Evolutionary conservation across 495 filamentous ascomycete species (phyloP).

Genomic region (Astrothelium subdiscretum): DNA sequence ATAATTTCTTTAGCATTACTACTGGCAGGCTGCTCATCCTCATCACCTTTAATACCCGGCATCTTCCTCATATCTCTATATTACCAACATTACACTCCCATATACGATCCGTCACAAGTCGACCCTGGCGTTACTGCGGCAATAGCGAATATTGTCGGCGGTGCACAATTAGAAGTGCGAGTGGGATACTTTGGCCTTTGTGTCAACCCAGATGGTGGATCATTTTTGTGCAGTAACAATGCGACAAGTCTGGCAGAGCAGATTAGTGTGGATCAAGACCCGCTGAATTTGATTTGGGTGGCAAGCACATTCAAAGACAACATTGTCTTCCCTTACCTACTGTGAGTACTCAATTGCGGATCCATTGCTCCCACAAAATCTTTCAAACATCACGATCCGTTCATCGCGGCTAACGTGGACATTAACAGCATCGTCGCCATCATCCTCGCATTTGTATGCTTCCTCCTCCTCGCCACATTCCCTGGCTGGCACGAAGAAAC

Average conservation of each 20-base stretch:
- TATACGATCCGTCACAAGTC: conserved; percentile 66
- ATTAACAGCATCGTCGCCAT: conserved; percentile 60
- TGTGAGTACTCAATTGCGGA: conserved; percentile 37
- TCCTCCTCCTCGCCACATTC: conserved; percentile 67
- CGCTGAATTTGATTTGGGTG: conserved; percentile 70
- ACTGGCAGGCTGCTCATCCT: conserved; percentile 68
- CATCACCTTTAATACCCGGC: conserved; percentile 60
- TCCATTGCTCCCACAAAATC: too few relatives aligned
- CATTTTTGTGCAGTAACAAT: conserved; percentile 67
- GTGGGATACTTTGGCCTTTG: conserved; percentile 72
- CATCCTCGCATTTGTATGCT: conserved; percentile 65
- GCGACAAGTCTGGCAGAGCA: conserved; percentile 60
- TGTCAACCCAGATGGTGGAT: conserved; percentile 58
- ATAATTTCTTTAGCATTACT: conserved; percentile 47
- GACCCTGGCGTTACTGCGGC: conserved; percentile 67
- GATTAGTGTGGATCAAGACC: conserved; percentile 59
- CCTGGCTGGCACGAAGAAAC: conserved; percentile 71
- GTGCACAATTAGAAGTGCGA: conserved; percentile 52
- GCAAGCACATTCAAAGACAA: conserved; percentile 68
- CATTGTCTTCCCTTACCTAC: conserved; percentile 69
- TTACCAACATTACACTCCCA: conserved; percentile 54
- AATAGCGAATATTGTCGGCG: conserved; percentile 63
- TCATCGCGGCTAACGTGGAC: conserved; percentile 13
- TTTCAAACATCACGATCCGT: too few relatives aligned
- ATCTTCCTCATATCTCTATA: conserved; percentile 73